These are phyloP conservation scores for Plenodomus tracheiphilus DNA, from an alignment of 2,329 filamentous ascomycete genomes.

Conservation along the genomic window DNA sequence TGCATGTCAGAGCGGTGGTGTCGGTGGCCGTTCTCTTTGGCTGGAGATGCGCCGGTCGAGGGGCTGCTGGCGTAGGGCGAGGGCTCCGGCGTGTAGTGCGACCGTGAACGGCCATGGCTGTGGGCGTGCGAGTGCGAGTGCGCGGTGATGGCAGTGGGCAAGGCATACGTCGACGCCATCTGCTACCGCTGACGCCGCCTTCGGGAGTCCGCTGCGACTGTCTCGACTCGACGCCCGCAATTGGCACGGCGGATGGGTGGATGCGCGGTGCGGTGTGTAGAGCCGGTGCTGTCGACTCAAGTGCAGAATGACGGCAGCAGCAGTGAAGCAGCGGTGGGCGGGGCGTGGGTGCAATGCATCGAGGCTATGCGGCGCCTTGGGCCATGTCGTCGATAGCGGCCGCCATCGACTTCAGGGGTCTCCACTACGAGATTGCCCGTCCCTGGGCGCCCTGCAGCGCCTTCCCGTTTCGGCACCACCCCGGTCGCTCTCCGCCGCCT, in stretches of 20 bases:
- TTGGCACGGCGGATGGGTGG: constrained; percentile 3
- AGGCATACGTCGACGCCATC: constrained; percentile 53
- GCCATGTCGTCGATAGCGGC: constrained; percentile 8
- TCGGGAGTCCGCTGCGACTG: constrained; percentile 17
- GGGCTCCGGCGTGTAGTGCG: constrained; percentile 38
- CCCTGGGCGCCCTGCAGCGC: constrained; percentile 6
- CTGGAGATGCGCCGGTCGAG: constrained; percentile 24
- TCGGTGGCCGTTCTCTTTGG: constrained; percentile 31
- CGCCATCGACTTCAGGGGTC: constrained; percentile 26
- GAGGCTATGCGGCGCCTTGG: constrained; percentile 12
- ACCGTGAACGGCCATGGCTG: constrained; percentile 45
- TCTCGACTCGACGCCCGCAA: constrained; percentile 19
- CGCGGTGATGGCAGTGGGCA: constrained; percentile 39
- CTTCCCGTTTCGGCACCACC: constrained; percentile 19
- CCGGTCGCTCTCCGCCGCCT: constrained; percentile 20
- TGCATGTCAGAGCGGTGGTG: constrained; percentile 40
- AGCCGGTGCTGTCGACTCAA: background rate
- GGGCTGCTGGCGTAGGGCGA: constrained; percentile 24
- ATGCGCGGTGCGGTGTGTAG: constrained; percentile 3
- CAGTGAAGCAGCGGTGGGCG: constrained; percentile 1
- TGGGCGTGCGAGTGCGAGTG: constrained; percentile 28
- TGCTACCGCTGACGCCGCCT: constrained; percentile 13
- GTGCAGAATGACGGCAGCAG: background rate
- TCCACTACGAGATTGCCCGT: constrained; percentile 11
- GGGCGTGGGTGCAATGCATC: constrained; percentile 3